These are phyloP conservation scores for Cordyceps cateniannulata DNA, from an alignment of 2,329 filamentous ascomycete species.

Conservation along the genomic window DNA sequence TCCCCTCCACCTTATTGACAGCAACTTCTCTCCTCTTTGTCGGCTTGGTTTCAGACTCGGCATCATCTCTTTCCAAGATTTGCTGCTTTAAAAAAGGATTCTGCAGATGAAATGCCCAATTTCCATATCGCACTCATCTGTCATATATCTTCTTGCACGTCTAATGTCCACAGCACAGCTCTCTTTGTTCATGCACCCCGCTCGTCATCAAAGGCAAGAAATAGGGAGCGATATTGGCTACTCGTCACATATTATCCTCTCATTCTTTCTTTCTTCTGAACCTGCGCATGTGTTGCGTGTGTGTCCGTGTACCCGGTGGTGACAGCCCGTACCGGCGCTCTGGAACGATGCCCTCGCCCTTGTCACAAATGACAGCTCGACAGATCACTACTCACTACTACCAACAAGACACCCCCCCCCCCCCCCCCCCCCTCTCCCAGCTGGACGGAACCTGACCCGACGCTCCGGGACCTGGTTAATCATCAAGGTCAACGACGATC, in stretches of 20 bases:
- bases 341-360: not conserved
- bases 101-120: too few relatives aligned
- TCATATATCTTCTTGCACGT: not conserved
- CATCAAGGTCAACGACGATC: too few relatives aligned
- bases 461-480: not conserved
- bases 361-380: constrained; percentile 1
- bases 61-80: too few relatives aligned
- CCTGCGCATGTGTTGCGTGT: not conserved
- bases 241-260: not conserved
- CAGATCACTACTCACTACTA: not conserved
- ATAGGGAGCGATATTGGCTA: not conserved
- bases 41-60: too few relatives aligned
- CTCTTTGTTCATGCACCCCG: not conserved
- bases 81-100: too few relatives aligned
- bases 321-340: not conserved
- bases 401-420: not conserved
- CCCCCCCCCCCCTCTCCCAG: not conserved
- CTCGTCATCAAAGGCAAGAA: not conserved
- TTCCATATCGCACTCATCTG: not conserved
- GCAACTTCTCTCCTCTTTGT: not conserved
- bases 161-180: not conserved
- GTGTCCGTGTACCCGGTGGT: too few relatives aligned
- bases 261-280: not conserved
- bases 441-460: constrained; percentile 4
- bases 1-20: not conserved